Evolutionary conservation across 345 rosid species (phyloP).

Genomic region (Eucalyptus polyanthemos): DNA sequence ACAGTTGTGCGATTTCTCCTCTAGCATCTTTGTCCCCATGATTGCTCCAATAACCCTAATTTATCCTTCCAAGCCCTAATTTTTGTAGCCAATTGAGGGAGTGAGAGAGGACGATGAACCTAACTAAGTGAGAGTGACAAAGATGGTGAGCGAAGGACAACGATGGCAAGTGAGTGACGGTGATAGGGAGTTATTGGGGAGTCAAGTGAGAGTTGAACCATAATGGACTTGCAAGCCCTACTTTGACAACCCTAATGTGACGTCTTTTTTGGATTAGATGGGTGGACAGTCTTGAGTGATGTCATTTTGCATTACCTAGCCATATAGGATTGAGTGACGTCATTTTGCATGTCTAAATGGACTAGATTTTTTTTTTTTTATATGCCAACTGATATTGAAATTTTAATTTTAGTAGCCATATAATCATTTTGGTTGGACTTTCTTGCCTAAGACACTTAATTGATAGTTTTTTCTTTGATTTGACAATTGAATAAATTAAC

Average conservation of each 20-base stretch:
- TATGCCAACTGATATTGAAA: neutral
- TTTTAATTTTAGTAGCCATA: rapidly evolving
- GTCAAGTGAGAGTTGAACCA: neutral
- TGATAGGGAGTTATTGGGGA: neutral
- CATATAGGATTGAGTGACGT: neutral
- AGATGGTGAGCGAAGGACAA: neutral
- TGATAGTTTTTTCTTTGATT: neutral
- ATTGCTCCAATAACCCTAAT: neutral
- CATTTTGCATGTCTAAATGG: neutral
- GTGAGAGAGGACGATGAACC: neutral
- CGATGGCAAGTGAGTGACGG: neutral
- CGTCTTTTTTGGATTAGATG: neutral
- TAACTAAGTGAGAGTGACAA: too few species aligned
- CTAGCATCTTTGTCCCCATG: neutral
- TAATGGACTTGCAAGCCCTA: neutral
- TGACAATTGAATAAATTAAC: too few species aligned
- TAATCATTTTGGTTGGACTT: too few species aligned
- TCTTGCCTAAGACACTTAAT: neutral
- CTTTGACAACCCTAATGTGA: neutral
- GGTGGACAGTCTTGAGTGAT: neutral
- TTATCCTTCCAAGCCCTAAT: neutral
- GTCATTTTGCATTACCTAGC: neutral
- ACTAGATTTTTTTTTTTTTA: too few species aligned
- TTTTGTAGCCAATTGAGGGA: neutral
- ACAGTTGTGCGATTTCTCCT: neutral